Base-by-base conservation (phyloP, 164 flowering plant species). In the Brasenia schreberi region DNA sequence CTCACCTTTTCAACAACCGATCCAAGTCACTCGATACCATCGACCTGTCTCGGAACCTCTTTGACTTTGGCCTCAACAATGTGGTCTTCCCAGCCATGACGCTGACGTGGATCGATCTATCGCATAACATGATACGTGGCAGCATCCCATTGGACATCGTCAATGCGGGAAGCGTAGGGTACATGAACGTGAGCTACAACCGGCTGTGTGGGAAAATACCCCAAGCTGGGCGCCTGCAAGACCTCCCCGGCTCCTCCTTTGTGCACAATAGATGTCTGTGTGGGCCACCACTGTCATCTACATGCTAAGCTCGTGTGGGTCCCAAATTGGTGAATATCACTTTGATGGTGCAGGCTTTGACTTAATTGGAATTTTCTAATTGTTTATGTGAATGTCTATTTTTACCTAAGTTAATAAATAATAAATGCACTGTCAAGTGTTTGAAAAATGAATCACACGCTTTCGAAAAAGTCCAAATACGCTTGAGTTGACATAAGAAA, bases 111-210 rank as follows among this genome's bases (percentile, higher is more conserved):
- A 63, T 86, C 71, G 85, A 86, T 52, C 16, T 85, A 6, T 73
- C 73, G 5, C 88, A 86, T 64, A 85, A 88, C 67, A 73, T 63
- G 76, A 79, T 88, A 0, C 39, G 4, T 1, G 95, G 95, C 42
- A 77, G 74, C 16, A 33, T 86, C 52, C 91, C 79, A 61, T 18
- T 33, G 23, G 27, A 44, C 69, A 42, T 77, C n/a, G 65, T 74
- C 10, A 63, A 18, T 17, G 42, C 66, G 61, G 42, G 23, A 7
- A 23, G 60, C 12, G 43, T 80, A 61, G 64, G 69, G 68, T 19
- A 42, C 5, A 60, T 80, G 53, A 75, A 80, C 66, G 79, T 72
- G 58, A 77, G 81, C 43, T 75, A 80, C 43, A 80, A 80, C 19
- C 27, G 73, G 64, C 61, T 75, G 49, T 80, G 81, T 49, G 81